These are phyloP conservation scores for Melaleuca quinquenervia DNA, from an alignment of 345 rosid species.

Conservation along the genomic window DNA sequence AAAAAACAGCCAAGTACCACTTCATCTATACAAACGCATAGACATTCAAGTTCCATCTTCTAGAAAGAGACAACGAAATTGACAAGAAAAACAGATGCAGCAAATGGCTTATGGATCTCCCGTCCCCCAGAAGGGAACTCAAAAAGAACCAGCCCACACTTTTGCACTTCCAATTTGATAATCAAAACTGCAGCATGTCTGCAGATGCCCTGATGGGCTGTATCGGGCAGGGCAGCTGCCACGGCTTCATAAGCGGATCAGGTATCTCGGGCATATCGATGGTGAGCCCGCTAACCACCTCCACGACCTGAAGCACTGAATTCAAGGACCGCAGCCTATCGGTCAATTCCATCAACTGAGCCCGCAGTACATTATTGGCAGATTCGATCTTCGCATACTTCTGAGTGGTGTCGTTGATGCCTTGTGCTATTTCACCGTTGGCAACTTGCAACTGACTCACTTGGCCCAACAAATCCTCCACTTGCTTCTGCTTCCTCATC, in stretches of 20 bases:
- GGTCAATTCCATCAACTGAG: slow-evolving; percentile 55
- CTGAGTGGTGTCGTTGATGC: slow-evolving; percentile 14
- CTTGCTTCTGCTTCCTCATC: slow-evolving; percentile 64
- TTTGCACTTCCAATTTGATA: not conserved
- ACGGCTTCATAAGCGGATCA: slow-evolving; percentile 37
- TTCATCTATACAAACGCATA: not conserved
- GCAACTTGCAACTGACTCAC: slow-evolving; percentile 35
- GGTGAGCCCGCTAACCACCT: slow-evolving; percentile 38
- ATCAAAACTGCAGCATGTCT: slow-evolving; percentile 16
- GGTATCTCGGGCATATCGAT: slow-evolving; percentile 75
- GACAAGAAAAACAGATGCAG: not conserved
- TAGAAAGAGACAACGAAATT: not conserved
- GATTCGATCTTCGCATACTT: slow-evolving; percentile 42
- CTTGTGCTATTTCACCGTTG: slow-evolving; percentile 20
- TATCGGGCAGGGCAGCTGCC: slow-evolving; percentile 46
- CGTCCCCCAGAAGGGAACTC: not conserved
- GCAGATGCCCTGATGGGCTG: slow-evolving; percentile 42
- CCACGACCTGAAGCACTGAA: slow-evolving; percentile 29
- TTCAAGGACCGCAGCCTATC: slow-evolving; percentile 44
- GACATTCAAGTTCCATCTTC: not conserved
- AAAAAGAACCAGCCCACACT: not conserved
- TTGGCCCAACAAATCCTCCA: slow-evolving; percentile 51
- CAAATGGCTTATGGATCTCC: not conserved
- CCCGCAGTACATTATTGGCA: slow-evolving; percentile 54
- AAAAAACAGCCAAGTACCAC: not conserved